These are phyloP conservation scores for Dipteronia sinensis DNA, from an alignment of 345 rosid genomes.

Conservation along the genomic window DNA sequence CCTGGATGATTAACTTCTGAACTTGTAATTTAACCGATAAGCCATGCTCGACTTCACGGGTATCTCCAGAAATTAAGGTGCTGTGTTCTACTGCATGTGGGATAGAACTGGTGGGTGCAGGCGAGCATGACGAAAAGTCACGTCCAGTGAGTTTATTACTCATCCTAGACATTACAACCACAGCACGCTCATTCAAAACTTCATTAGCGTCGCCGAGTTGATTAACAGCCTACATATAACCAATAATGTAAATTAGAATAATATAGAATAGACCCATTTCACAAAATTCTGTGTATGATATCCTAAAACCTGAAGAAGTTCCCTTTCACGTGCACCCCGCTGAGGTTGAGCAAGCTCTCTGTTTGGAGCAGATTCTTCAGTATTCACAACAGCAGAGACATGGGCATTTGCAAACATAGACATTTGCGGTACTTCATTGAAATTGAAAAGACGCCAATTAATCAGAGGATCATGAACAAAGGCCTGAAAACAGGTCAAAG, in stretches of 20 bases:
- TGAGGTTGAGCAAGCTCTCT: slow-evolving; percentile 88
- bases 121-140: slow-evolving; percentile 68
- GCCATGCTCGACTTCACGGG: slow-evolving; percentile 86
- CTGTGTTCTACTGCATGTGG: slow-evolving; percentile 67
- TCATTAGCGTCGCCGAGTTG: slow-evolving; percentile 98
- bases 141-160: slow-evolving; percentile 93
- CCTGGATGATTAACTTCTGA: slow-evolving; percentile 88
- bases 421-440: slow-evolving; percentile 95
- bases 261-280: background rate
- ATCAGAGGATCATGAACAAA: slow-evolving; percentile 99
- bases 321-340: slow-evolving; percentile 90
- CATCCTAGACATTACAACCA: slow-evolving; percentile 94
- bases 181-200: slow-evolving; percentile 92
- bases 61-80: slow-evolving; percentile 74
- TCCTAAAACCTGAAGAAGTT: slow-evolving; percentile 81
- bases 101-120: slow-evolving; percentile 43
- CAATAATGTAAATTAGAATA: slow-evolving; percentile 16
- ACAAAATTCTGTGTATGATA: background rate
- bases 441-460: slow-evolving; percentile 98
- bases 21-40: slow-evolving; percentile 94
- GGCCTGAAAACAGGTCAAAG: slow-evolving; percentile 54
- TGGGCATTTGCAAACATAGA: slow-evolving; percentile 58
- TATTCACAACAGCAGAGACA: slow-evolving; percentile 57
- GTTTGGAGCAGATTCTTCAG: slow-evolving; percentile 60
- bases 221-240: slow-evolving; percentile 71